Conservation (phyloP, 768 basidiomycete genomes). For the Lentinus brumalis region DNA sequence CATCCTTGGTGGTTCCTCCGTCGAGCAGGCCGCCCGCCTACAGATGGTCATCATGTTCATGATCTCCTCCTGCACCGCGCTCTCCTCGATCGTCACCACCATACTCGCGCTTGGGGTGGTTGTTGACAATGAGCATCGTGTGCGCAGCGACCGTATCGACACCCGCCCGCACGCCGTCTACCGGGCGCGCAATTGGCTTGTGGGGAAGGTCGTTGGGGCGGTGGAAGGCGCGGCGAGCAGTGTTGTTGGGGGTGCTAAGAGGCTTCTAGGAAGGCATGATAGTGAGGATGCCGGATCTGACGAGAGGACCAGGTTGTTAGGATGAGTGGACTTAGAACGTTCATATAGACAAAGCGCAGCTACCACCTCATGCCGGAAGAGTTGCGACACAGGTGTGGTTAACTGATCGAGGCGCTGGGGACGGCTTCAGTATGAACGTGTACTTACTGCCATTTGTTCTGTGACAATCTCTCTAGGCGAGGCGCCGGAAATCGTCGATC, state of each 20-base stretch:
- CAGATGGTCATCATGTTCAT: conserved; percentile 97
- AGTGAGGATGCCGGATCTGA: conserved; percentile 12
- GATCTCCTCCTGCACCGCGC: conserved; percentile 76
- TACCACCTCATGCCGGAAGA: not conserved
- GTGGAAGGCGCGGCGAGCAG: not conserved
- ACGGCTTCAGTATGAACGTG: too few species aligned
- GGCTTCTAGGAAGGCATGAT: conserved; percentile 3
- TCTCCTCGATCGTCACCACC: conserved; percentile 68
- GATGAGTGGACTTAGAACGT: conserved; percentile 10
- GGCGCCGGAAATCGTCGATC: not conserved
- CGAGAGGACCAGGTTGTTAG: conserved; percentile 28
- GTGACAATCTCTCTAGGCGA: not conserved
- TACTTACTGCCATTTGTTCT: not conserved
- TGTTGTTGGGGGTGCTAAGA: conserved; percentile 3
- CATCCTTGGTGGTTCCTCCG: conserved; percentile 81
- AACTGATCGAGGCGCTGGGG: not conserved
- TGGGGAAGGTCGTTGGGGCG: conserved; percentile 20
- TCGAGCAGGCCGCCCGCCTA: conserved; percentile 81
- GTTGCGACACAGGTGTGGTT: not conserved
- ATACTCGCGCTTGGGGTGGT: conserved; percentile 60
- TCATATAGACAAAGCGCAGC: too few species aligned
- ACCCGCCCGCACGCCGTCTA: conserved; percentile 28
- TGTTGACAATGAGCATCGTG: conserved; percentile 67
- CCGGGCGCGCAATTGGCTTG: conserved; percentile 33
- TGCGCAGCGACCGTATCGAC: conserved; percentile 66